These are phyloP conservation scores for Naganishia sp. DNA, from an alignment of 1,284 basidiomycete species.

Conservation along the genomic window DNA sequence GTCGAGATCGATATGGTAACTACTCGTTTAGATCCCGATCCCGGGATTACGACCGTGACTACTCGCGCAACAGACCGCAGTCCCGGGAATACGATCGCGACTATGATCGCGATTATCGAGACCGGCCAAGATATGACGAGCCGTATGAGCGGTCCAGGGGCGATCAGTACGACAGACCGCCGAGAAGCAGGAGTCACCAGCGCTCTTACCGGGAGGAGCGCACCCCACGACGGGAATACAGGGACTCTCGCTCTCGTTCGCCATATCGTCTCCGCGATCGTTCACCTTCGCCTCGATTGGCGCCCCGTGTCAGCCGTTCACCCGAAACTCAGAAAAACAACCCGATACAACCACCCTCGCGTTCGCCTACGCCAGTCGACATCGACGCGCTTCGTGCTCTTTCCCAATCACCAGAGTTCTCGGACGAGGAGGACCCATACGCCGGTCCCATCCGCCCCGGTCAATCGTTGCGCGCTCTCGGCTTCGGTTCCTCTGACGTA, in stretches of 20 bases:
- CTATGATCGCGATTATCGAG: slow-evolving; percentile 22
- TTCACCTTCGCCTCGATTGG: slow-evolving; percentile 26
- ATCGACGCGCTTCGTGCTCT: slow-evolving; percentile 22
- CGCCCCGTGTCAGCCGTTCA: background rate
- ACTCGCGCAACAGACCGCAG: too few species aligned
- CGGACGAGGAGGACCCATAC: slow-evolving; percentile 52
- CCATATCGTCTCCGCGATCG: background rate
- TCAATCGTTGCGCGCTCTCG: slow-evolving; percentile 65
- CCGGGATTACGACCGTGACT: background rate
- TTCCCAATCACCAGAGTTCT: slow-evolving; percentile 22
- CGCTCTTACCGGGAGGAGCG: slow-evolving; percentile 1
- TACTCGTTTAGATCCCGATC: slow-evolving; percentile 16
- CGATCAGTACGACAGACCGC: background rate
- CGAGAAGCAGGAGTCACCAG: slow-evolving; percentile 18
- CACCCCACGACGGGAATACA: slow-evolving; percentile 29
- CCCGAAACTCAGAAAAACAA: slow-evolving; percentile 14
- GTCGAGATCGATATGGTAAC: slow-evolving; percentile 28
- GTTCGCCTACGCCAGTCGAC: slow-evolving; percentile 39
- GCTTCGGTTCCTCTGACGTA: slow-evolving; percentile 64
- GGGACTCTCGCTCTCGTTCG: slow-evolving; percentile 17
- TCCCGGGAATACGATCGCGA: background rate
- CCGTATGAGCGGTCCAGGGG: background rate
- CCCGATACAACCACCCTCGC: slow-evolving; percentile 33
- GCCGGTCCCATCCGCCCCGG: slow-evolving; percentile 39
- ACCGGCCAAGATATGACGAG: background rate